phyloP scores from a whole-genome alignment of 768 basidiomycete genomes.

The Infundibulicybe gibba region DNA sequence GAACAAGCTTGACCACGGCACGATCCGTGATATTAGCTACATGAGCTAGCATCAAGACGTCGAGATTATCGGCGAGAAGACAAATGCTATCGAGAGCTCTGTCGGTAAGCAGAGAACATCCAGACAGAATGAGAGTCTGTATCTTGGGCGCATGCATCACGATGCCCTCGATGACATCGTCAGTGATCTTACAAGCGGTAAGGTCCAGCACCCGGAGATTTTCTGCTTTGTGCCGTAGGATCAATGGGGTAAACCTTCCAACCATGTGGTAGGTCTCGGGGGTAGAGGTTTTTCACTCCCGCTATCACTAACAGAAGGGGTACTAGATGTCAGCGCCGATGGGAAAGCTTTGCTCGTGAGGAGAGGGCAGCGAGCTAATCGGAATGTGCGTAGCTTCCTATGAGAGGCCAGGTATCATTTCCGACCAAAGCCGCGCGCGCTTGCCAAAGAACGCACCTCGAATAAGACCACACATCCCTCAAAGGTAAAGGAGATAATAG shows the following conservation, averaged over 20 bases:
- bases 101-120: slow-evolving; percentile 77
- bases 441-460: slow-evolving; percentile 36
- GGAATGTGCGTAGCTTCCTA: slow-evolving; percentile 70
- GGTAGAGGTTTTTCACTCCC: slow-evolving; percentile 48
- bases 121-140: slow-evolving; percentile 71
- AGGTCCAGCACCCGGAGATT: slow-evolving; percentile 80
- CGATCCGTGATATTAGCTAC: slow-evolving; percentile 77
- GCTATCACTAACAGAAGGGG: slow-evolving; percentile 8
- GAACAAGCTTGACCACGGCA: slow-evolving; percentile 63
- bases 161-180: slow-evolving; percentile 73
- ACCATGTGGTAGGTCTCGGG: slow-evolving; percentile 53
- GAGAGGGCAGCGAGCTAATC: slow-evolving; percentile 72
- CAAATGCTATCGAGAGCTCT: slow-evolving; percentile 62
- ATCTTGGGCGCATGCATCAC: slow-evolving; percentile 73
- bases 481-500: slow-evolving; percentile 66
- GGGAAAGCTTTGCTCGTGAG: slow-evolving; percentile 84
- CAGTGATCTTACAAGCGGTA: slow-evolving; percentile 70
- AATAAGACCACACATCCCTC: slow-evolving; percentile 80
- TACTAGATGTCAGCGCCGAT: slow-evolving; percentile 29
- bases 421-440: slow-evolving; percentile 7
- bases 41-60: slow-evolving; percentile 79
- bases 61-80: slow-evolving; percentile 70
- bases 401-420: slow-evolving; percentile 5
- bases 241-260: slow-evolving; percentile 60
- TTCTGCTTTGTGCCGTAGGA: slow-evolving; percentile 62